Conservation (phyloP, 1,284 basidiomycete species). For the Anthracocystis panici-leucophaei region DNA sequence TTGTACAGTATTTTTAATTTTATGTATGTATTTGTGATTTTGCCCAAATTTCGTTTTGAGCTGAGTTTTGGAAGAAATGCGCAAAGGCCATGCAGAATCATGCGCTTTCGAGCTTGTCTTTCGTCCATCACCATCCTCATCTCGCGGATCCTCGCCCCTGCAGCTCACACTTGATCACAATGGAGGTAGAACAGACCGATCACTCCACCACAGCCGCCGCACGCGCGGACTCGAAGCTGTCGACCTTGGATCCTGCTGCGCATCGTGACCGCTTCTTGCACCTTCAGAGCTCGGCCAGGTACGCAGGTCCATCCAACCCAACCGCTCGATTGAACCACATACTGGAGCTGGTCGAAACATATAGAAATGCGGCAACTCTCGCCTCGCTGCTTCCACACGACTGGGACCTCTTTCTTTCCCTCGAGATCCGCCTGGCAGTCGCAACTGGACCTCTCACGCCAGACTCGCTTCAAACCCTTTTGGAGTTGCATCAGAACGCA, state of each 20-base stretch:
- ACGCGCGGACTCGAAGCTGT: not conserved
- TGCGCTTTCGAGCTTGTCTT: no score
- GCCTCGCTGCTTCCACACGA: conserved; percentile 15
- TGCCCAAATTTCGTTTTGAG: no score
- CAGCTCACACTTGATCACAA: not conserved
- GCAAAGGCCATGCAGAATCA: no score
- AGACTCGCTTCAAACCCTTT: conserved; percentile 26
- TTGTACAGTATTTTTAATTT: no score
- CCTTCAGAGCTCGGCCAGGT: conserved; percentile 27
- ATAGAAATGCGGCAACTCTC: conserved; percentile 18
- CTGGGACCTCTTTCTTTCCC: conserved; percentile 34
- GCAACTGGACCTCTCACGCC: conserved; percentile 23
- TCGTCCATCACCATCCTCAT: conserved; percentile 3
- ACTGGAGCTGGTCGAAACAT: conserved; percentile 19
- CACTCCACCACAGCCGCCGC: not conserved
- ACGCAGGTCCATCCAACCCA: conserved; percentile 27
- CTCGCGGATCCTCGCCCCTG: not conserved
- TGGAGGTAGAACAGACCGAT: not conserved
- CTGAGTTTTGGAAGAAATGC: no score
- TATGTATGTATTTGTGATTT: no score
- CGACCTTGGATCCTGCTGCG: conserved; percentile 26
- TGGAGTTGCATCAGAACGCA: conserved; percentile 47
- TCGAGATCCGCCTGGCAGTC: conserved; percentile 30
- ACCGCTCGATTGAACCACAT: conserved; percentile 21
- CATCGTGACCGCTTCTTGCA: conserved; percentile 37